Conservation (phyloP, 257 asterid species). For the Leonotis leonurus region DNA sequence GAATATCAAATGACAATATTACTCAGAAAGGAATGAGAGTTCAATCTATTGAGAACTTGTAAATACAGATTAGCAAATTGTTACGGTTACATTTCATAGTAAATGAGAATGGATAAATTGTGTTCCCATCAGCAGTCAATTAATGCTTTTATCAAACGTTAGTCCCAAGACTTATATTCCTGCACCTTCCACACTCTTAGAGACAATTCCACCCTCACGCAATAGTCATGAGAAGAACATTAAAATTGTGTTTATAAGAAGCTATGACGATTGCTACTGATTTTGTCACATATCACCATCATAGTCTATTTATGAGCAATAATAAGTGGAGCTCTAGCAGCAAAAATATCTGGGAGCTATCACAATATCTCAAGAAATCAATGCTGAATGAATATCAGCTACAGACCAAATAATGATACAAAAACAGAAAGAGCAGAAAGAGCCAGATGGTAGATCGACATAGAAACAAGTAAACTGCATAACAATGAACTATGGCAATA, state of each 20-base stretch:
- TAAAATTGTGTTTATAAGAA: background rate
- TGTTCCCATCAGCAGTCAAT: background rate
- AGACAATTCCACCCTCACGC: background rate
- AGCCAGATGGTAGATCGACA: slow-evolving; percentile 9
- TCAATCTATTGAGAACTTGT: background rate
- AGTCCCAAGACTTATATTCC: background rate
- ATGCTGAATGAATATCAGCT: background rate
- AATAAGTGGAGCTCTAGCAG: background rate
- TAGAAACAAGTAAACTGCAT: background rate
- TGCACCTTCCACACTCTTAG: background rate
- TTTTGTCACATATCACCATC: background rate
- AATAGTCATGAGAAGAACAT: background rate
- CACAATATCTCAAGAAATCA: background rate
- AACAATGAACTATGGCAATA: background rate
- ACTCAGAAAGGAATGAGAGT: background rate
- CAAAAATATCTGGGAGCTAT: background rate
- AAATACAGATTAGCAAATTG: background rate
- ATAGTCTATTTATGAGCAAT: background rate
- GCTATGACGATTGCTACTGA: background rate
- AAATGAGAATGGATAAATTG: background rate
- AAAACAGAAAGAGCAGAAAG: background rate
- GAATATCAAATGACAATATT: background rate
- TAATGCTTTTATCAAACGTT: background rate
- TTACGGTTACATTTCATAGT: background rate
- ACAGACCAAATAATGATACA: background rate